Evolutionary conservation across 2,329 filamentous ascomycete genomes (phyloP).

Genomic region (Rhinocladiella similis): DNA sequence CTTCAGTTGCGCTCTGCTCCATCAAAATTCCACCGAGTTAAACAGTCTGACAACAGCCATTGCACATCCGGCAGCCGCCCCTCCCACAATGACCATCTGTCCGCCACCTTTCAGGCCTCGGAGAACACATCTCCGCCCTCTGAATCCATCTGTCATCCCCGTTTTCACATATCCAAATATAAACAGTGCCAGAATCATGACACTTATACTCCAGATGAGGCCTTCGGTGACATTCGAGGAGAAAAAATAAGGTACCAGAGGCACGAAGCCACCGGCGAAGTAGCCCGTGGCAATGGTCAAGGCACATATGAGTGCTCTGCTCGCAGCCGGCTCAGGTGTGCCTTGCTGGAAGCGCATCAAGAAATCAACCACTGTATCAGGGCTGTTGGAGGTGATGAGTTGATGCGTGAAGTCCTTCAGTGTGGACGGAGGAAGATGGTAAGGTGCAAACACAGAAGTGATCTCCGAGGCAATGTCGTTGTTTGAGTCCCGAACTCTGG

Average conservation of each 20-base stretch:
- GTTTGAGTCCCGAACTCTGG: constrained; percentile 14
- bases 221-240: constrained; percentile 39
- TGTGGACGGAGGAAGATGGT: constrained; percentile 20
- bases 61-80: constrained; percentile 65
- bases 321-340: constrained; percentile 42
- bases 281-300: constrained; percentile 37
- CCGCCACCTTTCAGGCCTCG: constrained; percentile 48
- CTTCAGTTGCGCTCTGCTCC: neutral
- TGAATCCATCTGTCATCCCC: constrained; percentile 41
- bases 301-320: constrained; percentile 37
- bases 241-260: constrained; percentile 54
- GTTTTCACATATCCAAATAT: constrained; percentile 55
- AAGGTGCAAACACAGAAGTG: constrained; percentile 17
- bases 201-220: constrained; percentile 51
- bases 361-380: constrained; percentile 18
- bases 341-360: constrained; percentile 23
- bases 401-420: constrained; percentile 24
- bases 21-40: constrained; percentile 5
- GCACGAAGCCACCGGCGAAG: constrained; percentile 45
- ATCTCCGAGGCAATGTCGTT: constrained; percentile 17
- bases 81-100: constrained; percentile 66
- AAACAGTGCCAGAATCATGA: constrained; percentile 51
- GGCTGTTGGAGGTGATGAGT: constrained; percentile 23
- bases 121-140: constrained; percentile 34
- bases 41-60: constrained; percentile 51